These are phyloP conservation scores for Quercus variabilis DNA, from an alignment of 306 rosid genomes.

Conservation along the genomic window DNA sequence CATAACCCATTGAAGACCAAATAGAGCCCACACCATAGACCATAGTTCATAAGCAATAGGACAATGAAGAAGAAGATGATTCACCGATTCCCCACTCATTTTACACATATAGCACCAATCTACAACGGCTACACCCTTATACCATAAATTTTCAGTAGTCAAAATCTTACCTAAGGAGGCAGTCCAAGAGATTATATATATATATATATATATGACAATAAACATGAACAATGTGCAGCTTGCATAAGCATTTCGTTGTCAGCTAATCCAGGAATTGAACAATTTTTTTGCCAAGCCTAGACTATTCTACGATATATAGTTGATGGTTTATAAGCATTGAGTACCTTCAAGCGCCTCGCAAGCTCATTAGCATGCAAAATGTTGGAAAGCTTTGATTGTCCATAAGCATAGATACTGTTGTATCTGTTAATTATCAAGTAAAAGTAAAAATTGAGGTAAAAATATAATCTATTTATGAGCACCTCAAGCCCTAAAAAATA, in stretches of 20 bases:
- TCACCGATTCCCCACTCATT: too few species aligned
- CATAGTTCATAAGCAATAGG: too few species aligned
- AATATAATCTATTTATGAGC: conserved; percentile 6
- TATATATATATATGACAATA: neutral
- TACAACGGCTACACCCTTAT: too few species aligned
- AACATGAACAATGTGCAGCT: neutral
- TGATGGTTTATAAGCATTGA: conserved; percentile 1
- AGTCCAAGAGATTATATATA: too few species aligned
- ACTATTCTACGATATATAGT: neutral
- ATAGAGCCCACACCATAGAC: too few species aligned
- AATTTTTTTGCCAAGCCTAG: neutral
- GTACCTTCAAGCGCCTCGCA: conserved; percentile 75
- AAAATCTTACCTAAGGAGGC: too few species aligned
- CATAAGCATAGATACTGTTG: conserved; percentile 51
- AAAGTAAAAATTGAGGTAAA: neutral
- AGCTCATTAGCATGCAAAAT: conserved; percentile 80
- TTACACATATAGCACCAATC: too few species aligned
- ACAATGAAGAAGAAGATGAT: too few species aligned
- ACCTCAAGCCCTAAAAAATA: neutral
- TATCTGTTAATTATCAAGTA: conserved; percentile 42
- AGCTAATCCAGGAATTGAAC: neutral
- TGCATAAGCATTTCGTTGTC: neutral
- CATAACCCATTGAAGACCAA: too few species aligned
- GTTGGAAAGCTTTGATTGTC: conserved; percentile 83
- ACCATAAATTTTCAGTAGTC: too few species aligned